Evolutionary conservation across 768 basidiomycete genomes (phyloP).

Genomic region (Leccinum subgranulosum): DNA sequence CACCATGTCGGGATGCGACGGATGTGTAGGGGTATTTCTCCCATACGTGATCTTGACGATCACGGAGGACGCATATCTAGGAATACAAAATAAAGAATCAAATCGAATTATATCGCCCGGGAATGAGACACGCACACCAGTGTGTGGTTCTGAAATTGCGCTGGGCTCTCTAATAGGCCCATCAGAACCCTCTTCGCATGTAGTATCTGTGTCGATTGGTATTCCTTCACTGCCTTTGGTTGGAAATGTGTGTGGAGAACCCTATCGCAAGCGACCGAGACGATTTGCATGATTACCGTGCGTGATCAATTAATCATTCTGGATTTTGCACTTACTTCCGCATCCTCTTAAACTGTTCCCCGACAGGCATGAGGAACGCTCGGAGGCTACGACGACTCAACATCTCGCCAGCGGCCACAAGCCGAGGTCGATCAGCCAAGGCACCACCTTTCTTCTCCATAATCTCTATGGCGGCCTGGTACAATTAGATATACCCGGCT

Average conservation of each 20-base stretch:
- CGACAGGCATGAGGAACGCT: slow-evolving; percentile 44
- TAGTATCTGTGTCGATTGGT: slow-evolving; percentile 42
- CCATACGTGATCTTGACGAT: slow-evolving; percentile 20
- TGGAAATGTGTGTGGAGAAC: slow-evolving; percentile 40
- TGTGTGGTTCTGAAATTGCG: slow-evolving; percentile 6
- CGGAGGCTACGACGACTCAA: slow-evolving; percentile 48
- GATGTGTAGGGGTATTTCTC: slow-evolving; percentile 10
- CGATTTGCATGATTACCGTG: too few relatives aligned
- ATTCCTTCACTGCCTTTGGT: slow-evolving; percentile 41
- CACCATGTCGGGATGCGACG: slow-evolving; percentile 15
- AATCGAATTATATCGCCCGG: background rate
- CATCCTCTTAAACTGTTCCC: slow-evolving; percentile 54
- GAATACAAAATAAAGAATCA: background rate
- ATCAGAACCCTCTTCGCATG: slow-evolving; percentile 21
- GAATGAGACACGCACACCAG: slow-evolving; percentile 36
- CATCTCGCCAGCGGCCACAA: slow-evolving; percentile 47
- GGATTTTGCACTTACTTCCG: slow-evolving; percentile 36
- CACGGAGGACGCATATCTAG: slow-evolving; percentile 15
- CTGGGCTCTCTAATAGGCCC: slow-evolving; percentile 11
- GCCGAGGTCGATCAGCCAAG: slow-evolving; percentile 25
- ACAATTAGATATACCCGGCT: background rate
- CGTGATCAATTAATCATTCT: background rate
- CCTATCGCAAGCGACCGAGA: too few relatives aligned
- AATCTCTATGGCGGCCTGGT: slow-evolving; percentile 37
- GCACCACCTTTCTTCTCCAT: slow-evolving; percentile 56